These are phyloP conservation scores for Kwoniella europaea DNA, from an alignment of 768 basidiomycete genomes.

Conservation along the genomic window DNA sequence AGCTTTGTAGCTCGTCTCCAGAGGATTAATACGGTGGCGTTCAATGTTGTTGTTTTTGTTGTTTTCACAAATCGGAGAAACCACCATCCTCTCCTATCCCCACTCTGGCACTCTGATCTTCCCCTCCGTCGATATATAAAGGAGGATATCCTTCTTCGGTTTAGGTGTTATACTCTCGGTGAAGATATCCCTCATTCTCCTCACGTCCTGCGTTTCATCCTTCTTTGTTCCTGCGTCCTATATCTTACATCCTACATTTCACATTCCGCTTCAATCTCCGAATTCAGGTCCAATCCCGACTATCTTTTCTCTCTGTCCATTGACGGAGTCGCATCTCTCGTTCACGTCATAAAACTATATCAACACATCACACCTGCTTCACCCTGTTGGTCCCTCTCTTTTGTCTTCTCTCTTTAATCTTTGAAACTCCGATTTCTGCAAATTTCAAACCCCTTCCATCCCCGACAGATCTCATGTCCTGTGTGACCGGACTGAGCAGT, in stretches of 20 bases:
- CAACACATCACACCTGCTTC: neutral
- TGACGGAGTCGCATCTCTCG: neutral
- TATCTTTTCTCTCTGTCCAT: neutral
- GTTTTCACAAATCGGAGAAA: too few species aligned
- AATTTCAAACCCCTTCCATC: neutral
- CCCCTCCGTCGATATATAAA: neutral
- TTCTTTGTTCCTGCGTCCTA: neutral
- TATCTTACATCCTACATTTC: too few species aligned
- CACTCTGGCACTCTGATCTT: neutral
- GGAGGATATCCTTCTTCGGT: neutral
- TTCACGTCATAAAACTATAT: neutral
- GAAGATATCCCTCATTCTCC: neutral
- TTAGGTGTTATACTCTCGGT: neutral
- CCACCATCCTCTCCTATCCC: neutral
- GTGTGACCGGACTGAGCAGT: neutral
- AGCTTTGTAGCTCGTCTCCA: too few species aligned
- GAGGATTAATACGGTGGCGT: too few species aligned
- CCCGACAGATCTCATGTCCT: neutral
- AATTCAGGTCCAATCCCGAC: neutral
- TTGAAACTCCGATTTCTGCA: neutral
- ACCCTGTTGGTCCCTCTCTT: neutral
- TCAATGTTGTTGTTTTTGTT: too few species aligned
- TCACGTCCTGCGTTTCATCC: neutral
- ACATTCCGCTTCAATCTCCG: neutral
- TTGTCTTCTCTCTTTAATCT: conserved; percentile 3